Evolutionary conservation across 495 filamentous ascomycete genomes (phyloP).

Genomic region (Delitschia confertaspora): DNA sequence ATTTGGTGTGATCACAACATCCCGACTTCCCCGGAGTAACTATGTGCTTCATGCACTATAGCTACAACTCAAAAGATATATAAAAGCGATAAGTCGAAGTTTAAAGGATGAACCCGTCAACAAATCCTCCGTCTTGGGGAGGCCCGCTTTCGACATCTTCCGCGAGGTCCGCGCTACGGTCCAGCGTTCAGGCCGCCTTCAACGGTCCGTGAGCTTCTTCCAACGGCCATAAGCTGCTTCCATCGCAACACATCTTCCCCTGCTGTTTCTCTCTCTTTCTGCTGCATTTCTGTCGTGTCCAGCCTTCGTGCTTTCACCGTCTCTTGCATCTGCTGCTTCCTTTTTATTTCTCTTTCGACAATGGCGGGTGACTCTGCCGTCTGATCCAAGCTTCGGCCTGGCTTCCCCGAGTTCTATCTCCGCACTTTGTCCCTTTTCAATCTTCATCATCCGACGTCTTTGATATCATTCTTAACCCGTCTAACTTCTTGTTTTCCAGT

Average conservation of each 20-base stretch:
- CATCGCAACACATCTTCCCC: neutral
- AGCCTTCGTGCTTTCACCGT: neutral
- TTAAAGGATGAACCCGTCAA: conserved; percentile 26
- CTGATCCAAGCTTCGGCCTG: conserved; percentile 9
- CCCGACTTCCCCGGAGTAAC: no score
- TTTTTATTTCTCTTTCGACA: neutral
- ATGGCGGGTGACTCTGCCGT: conserved; percentile 4
- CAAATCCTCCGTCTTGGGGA: conserved; percentile 35
- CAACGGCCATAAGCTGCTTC: conserved; percentile 3
- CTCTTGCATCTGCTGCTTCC: conserved; percentile 9
- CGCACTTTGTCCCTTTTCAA: neutral
- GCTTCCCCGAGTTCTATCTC: conserved; percentile 7
- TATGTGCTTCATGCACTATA: no score
- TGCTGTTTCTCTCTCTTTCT: neutral
- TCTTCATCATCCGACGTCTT: neutral
- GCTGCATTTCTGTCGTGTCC: conserved; percentile 1
- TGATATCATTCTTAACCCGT: neutral
- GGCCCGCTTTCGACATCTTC: conserved; percentile 42
- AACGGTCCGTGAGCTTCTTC: conserved; percentile 54
- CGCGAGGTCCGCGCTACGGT: conserved; percentile 49
- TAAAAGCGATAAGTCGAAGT: no score
- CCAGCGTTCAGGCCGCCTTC: conserved; percentile 65
- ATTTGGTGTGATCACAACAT: no score
- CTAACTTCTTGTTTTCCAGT: neutral
- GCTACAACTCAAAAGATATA: no score